A percentile compares a stretch with the other conserved stretches of the same genome.
Evolutionary conservation across 2,329 filamentous ascomycete genomes (phyloP).

Genomic region (Claviceps purpurea): DNA sequence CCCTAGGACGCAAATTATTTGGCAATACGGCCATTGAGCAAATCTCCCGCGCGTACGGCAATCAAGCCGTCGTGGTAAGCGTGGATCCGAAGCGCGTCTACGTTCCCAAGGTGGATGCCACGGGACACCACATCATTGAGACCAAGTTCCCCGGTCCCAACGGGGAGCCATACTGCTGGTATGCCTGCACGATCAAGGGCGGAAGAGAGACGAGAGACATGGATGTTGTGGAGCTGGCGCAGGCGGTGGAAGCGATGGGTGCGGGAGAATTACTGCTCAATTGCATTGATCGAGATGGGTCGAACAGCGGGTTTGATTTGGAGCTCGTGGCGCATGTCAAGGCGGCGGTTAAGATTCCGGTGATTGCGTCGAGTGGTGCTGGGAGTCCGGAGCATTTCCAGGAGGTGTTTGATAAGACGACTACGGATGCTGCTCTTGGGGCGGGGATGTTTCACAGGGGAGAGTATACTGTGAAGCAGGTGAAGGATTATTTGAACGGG

Average conservation of each 20-base stretch:
- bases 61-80: constrained; percentile 91
- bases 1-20: constrained; percentile 50
- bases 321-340: constrained; percentile 88
- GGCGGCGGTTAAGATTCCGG: constrained; percentile 72
- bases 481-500: constrained; percentile 67
- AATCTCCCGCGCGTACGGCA: constrained; percentile 86
- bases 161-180: constrained; percentile 83
- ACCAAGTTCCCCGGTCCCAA: constrained; percentile 58
- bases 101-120: constrained; percentile 57
- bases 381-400: constrained; percentile 78
- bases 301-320: constrained; percentile 85
- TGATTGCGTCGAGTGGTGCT: constrained; percentile 88
- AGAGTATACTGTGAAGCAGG: constrained; percentile 88
- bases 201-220: constrained; percentile 88
- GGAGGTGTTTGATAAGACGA: constrained; percentile 77
- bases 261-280: constrained; percentile 90
- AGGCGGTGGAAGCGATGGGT: constrained; percentile 91
- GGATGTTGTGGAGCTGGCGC: constrained; percentile 77
- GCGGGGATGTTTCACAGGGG: constrained; percentile 96
- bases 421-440: constrained; percentile 82
- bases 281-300: constrained; percentile 94
- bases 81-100: constrained; percentile 90
- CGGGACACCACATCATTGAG: constrained; percentile 58
- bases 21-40: constrained; percentile 90
- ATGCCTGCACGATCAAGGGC: constrained; percentile 93